Conservation (phyloP, 257 asterid species). For the Salvia splendens region DNA sequence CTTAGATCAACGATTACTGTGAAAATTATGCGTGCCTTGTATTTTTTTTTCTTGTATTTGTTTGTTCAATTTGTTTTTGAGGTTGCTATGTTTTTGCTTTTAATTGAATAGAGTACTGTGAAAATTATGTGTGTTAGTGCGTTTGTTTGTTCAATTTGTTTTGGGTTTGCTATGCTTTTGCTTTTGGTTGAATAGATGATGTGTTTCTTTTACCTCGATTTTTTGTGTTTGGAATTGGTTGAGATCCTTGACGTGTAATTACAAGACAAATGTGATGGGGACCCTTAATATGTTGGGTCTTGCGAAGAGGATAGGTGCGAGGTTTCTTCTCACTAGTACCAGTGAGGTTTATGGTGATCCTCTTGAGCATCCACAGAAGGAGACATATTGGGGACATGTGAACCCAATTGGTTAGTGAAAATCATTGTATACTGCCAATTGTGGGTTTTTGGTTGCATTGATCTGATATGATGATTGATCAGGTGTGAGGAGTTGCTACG, state of each 20-base stretch:
- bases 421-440: conserved; percentile 4
- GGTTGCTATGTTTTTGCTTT: not conserved
- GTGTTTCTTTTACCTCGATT: not conserved
- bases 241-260: conserved; percentile 63
- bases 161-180: not conserved
- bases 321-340: conserved; percentile 88
- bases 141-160: no score
- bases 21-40: not conserved
- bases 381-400: conserved; percentile 97
- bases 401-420: conserved; percentile 75
- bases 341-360: conserved; percentile 99
- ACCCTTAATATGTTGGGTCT: conserved; percentile 97
- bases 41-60: no score
- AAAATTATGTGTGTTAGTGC: no score
- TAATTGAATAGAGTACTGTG: not conserved
- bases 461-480: conserved; percentile 19
- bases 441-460: conserved; percentile 21
- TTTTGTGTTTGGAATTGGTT: conserved; percentile 29
- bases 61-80: no score
- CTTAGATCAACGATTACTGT: no score
- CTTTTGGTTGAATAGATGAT: not conserved
- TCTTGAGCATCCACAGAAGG: conserved; percentile 98
- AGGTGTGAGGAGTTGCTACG: conserved; percentile 96
- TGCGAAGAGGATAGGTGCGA: conserved; percentile 90
- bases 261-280: conserved; percentile 98